phyloP scores from a whole-genome alignment of 2,329 filamentous ascomycete genomes.

The Xylariomycetidae sp. region DNA sequence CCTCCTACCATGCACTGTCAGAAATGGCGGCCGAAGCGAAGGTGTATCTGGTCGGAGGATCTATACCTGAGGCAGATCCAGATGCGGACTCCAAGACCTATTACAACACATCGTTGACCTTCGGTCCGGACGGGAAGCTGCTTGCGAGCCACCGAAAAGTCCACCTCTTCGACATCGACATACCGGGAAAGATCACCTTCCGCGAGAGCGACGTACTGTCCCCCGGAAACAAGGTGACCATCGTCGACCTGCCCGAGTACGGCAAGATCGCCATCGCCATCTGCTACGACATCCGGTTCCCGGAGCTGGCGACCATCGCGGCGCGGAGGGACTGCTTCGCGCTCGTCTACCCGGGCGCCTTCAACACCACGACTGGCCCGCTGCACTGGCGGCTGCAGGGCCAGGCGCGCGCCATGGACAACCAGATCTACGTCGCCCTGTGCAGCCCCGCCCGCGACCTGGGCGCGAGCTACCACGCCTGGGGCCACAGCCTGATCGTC shows the following conservation, averaged over 20 bases:
- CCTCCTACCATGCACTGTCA: constrained; percentile 81
- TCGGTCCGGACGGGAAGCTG: constrained; percentile 71
- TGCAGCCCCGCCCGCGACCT: constrained; percentile 86
- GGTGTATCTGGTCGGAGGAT: constrained; percentile 83
- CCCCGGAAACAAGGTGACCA: constrained; percentile 77
- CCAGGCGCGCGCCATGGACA: constrained; percentile 81
- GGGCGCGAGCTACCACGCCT: constrained; percentile 77
- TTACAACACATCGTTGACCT: constrained; percentile 89
- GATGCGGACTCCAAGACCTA: constrained; percentile 55
- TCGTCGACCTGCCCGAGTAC: constrained; percentile 84
- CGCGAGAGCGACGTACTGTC: constrained; percentile 84
- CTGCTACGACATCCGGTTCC: constrained; percentile 97
- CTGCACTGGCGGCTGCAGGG: constrained; percentile 87
- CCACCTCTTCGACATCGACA: constrained; percentile 96
- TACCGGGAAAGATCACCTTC: constrained; percentile 91
- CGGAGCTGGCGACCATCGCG: constrained; percentile 85
- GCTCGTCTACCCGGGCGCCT: constrained; percentile 91
- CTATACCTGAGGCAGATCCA: constrained; percentile 75
- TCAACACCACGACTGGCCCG: constrained; percentile 89
- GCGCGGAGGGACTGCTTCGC: constrained; percentile 82
- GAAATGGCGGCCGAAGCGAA: constrained; percentile 73
- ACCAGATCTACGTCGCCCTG: constrained; percentile 88
- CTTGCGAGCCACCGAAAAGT: constrained; percentile 90
- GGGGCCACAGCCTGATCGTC: constrained; percentile 83
- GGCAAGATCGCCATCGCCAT: constrained; percentile 85